Percentiles rank a stretch among this genome's conserved stretches.
Evolutionary conservation across 2,329 filamentous ascomycete species (phyloP).

Genomic region (Xylariaceae sp.): DNA sequence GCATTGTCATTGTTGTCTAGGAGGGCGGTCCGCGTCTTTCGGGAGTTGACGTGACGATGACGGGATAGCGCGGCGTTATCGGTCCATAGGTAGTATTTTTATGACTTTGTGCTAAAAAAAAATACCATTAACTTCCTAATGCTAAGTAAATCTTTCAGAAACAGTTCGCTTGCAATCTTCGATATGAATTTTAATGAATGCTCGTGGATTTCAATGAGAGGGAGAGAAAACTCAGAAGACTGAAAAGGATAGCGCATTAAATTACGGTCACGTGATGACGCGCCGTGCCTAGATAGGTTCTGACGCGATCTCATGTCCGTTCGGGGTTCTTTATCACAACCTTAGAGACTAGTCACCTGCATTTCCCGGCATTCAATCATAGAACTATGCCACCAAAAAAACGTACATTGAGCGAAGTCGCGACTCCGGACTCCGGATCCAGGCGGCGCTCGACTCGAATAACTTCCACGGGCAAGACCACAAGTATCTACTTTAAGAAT

Average conservation of each 20-base stretch:
- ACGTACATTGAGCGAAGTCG: conserved; percentile 12
- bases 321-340: not conserved
- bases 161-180: too few relatives aligned
- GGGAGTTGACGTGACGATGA: too few relatives aligned
- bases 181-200: too few relatives aligned
- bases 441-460: conserved; percentile 42
- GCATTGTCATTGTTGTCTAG: not conserved
- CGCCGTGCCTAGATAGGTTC: not conserved
- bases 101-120: too few relatives aligned
- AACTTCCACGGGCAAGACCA: conserved; percentile 42
- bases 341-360: not conserved
- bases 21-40: not conserved
- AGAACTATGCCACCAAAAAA: conserved; percentile 23
- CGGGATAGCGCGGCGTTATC: too few relatives aligned
- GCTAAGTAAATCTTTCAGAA: too few relatives aligned
- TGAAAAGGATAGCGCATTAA: not conserved
- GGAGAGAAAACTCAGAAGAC: too few relatives aligned
- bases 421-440: conserved; percentile 8
- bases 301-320: not conserved
- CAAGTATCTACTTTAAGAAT: conserved; percentile 50
- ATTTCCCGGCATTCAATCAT: not conserved
- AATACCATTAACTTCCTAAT: too few relatives aligned
- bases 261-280: not conserved
- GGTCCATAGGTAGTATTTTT: too few relatives aligned
- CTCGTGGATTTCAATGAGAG: too few relatives aligned